Percentiles rank a stretch among this genome's conserved stretches.
Evolutionary conservation across 2,329 filamentous ascomycete species (phyloP).

Genomic region (Beauveria sp.): DNA sequence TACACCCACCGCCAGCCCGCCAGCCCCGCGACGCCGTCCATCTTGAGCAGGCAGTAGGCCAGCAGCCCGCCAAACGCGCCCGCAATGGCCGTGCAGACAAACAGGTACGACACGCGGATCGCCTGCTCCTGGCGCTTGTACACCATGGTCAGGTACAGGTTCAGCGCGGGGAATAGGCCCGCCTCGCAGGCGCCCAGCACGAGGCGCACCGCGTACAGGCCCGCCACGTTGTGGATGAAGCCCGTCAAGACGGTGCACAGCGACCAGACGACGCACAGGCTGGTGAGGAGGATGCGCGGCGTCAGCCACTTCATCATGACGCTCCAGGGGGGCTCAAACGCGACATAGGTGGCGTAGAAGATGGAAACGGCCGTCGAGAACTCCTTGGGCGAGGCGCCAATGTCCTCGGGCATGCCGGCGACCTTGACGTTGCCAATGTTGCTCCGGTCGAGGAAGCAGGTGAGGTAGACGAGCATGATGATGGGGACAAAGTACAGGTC

Average conservation of each 20-base stretch:
- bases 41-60: slow-evolving; percentile 41
- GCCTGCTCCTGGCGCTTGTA: slow-evolving; percentile 44
- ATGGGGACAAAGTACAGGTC: slow-evolving; percentile 30
- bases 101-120: slow-evolving; percentile 40
- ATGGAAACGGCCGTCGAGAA: slow-evolving; percentile 26
- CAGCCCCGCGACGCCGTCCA: slow-evolving; percentile 37
- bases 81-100: slow-evolving; percentile 42
- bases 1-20: slow-evolving; percentile 43
- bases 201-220: slow-evolving; percentile 19
- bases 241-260: slow-evolving; percentile 21
- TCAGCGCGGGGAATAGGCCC: slow-evolving; percentile 21
- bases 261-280: slow-evolving; percentile 21
- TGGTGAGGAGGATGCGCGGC: slow-evolving; percentile 23
- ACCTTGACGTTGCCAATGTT: slow-evolving; percentile 37
- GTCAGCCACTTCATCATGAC: slow-evolving; percentile 26
- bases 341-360: slow-evolving; percentile 25
- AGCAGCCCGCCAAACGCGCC: slow-evolving; percentile 32
- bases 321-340: slow-evolving; percentile 24
- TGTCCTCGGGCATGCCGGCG: slow-evolving; percentile 25
- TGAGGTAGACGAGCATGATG: slow-evolving; percentile 48
- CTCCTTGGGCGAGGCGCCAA: slow-evolving; percentile 23
- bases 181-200: slow-evolving; percentile 20
- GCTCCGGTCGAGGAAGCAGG: slow-evolving; percentile 46
- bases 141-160: slow-evolving; percentile 21
- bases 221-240: slow-evolving; percentile 23